Base-by-base conservation (phyloP, 2,329 filamentous ascomycete genomes). In the Colletotrichum brevisporum region DNA sequence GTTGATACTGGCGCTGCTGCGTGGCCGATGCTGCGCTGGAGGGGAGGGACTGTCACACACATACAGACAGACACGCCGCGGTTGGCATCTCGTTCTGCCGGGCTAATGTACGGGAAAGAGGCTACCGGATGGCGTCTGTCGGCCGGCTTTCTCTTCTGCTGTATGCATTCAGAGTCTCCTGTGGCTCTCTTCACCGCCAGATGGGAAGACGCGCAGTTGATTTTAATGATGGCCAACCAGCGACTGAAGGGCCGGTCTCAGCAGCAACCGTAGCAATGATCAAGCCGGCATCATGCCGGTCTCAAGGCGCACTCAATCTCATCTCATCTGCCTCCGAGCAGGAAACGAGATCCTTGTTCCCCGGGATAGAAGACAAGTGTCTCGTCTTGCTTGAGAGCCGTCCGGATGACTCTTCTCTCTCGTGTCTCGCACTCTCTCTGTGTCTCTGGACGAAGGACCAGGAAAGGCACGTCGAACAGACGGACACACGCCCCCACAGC, bases 141-240 rank as follows among this genome's bases (percentile, higher is more conserved):
- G 41, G 41, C 41, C 13, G 41, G 36, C 36, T 4, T 39, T 43
- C 16, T 43, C 41, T 43, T 39, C 6, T 5, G 13, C 15, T 43
- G 15, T 36, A 36, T 36, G 31, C 10, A 36, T 36, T 10, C 8
- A 10, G 31, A 24, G 31, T 13, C 41, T 43, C 15, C 15, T 16
- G 4, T 43, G 6, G 6, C 5, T 39, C 27, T 41, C 64, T 58
- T 67, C 64, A 67, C 64, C 64, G 64, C 64, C 47, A 67, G 59
- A 67, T 63, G 6, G 52, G 45, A 18, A n/a, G 16, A 51, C 26
- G 21, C 39, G 4, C 31, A 36, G 31, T 36, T 36, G 31, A n/a
- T 45, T 41, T 26, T n/a, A n/a, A n/a, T n/a, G 36, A 36, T 43
- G 47, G 50, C 63, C 63, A 56, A 56, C 64, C 59, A 3, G 18